A percentile compares a stretch with the other conserved stretches of the same genome.
Evolutionary conservation across 257 asterid species (phyloP).

Genomic region (Thymus quinquecostatus): DNA sequence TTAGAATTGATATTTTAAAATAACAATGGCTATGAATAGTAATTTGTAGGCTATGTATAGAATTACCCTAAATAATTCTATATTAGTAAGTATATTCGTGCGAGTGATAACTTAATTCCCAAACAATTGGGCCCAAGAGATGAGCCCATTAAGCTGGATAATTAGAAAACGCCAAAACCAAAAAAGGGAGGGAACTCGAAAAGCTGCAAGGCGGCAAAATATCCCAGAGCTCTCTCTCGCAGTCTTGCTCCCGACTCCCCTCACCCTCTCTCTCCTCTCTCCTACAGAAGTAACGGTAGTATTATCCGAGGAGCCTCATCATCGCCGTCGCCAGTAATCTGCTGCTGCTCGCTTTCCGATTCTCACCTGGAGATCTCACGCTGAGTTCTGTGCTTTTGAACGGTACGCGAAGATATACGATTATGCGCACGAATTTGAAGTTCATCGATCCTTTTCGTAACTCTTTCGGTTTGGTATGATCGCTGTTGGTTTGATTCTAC

Average conservation of each 20-base stretch:
- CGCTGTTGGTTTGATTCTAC: slow-evolving; percentile 8
- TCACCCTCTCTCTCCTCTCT: not conserved
- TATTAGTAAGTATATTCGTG: not conserved
- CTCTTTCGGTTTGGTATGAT: not conserved
- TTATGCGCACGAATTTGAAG: not conserved
- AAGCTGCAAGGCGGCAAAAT: slow-evolving; percentile 45
- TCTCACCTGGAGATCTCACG: not conserved
- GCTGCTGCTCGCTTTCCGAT: not conserved
- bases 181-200: slow-evolving; percentile 48
- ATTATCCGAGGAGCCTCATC: not conserved
- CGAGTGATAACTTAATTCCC: not conserved
- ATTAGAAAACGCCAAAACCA: not conserved
- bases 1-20: too few relatives aligned
- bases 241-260: not conserved
- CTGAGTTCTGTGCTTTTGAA: slow-evolving; percentile 11
- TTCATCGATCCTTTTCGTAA: not conserved
- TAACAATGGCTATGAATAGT: too few relatives aligned
- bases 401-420: slow-evolving; percentile 28
- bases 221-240: not conserved
- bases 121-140: not conserved
- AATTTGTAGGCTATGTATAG: too few relatives aligned
- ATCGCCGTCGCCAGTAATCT: not conserved
- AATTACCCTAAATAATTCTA: too few relatives aligned
- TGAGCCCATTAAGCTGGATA: not conserved
- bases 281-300: not conserved